Base-by-base conservation (phyloP, 179 eudicot genomes). In the Carnegiea gigantea region DNA sequence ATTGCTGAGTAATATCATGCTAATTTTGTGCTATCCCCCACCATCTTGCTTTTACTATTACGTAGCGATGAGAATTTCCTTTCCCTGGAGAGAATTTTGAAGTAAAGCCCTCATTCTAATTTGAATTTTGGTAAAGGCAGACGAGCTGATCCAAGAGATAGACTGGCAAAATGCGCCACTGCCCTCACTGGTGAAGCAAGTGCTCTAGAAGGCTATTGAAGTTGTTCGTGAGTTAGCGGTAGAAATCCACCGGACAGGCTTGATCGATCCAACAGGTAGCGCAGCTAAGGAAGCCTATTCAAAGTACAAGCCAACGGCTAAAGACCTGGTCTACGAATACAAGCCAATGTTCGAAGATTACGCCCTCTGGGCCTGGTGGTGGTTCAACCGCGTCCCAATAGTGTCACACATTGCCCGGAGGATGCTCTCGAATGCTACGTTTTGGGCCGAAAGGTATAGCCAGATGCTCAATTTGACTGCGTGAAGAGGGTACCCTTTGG, bases 361-460 rank as follows among this genome's bases (percentile, higher is more conserved):
- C 18, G 77, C 84, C 17, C 48, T 76, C 13, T 77, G 72, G 84
- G 77, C 84, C 11, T 82, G 84, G 84, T 62, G 80, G 67, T 21
- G 65, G 80, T 77, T 78, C 20, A 77, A 77, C 21, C 84, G 65
- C 15, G 28, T 82, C 20, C 77, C 84, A 0, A 1, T 82, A 26
- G 46, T 77, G 14, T 40, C 80, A 3, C 76, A 73, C 49, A 30
- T 68, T 11, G 79, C 76, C 21, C 80, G 38, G 71, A 24, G 24
- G 40, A 71, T 70, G 70, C 59, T 77, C 38, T 74, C 77, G 20
- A 77, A 74, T 4, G 80, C 77, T 3, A 73, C 60, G 13, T 82
- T 76, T 54, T 82, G 84, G 84, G 84, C 77, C 15, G 80, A 77
- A 23, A 82, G 72, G 70, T 82, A 82, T 48, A 82, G 70, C 77